Conservation (phyloP, 176 grass and related monocot species). For the Aegilops sharonensis region DNA sequence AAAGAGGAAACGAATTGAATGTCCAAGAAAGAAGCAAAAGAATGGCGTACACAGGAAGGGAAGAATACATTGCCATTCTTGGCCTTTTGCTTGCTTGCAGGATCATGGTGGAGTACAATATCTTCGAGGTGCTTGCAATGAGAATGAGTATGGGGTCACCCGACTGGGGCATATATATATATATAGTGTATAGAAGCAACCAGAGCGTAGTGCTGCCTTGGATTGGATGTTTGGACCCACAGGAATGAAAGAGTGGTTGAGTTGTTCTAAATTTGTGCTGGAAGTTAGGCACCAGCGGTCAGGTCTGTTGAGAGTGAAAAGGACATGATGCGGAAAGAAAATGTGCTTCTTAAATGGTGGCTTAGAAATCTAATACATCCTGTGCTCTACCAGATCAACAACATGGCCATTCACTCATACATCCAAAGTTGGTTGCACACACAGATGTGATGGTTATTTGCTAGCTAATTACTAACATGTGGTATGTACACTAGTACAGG, state of each 20-base stretch:
- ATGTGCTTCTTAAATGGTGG: too few relatives aligned
- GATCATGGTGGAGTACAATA: neutral
- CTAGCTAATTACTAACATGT: too few relatives aligned
- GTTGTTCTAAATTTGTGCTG: slow-evolving; percentile 10
- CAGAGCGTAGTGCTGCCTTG: too few relatives aligned
- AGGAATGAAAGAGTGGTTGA: slow-evolving; percentile 28
- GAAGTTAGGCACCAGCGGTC: neutral
- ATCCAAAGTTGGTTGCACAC: too few relatives aligned
- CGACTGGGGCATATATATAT: neutral
- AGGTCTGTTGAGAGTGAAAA: neutral
- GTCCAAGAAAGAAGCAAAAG: slow-evolving; percentile 28
- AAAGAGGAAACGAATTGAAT: slow-evolving; percentile 25
- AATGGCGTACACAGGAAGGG: neutral
- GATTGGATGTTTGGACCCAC: neutral
- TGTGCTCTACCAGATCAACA: too few relatives aligned
- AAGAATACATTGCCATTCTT: neutral
- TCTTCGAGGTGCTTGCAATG: neutral
- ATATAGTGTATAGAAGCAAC: too few relatives aligned
- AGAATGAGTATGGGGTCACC: neutral
- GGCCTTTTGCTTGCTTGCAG: neutral
- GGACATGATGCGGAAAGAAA: too few relatives aligned
- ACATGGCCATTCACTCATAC: too few relatives aligned
- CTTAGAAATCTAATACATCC: too few relatives aligned
- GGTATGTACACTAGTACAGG: too few relatives aligned
- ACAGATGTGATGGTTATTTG: too few relatives aligned